Percentiles rank a stretch among this genome's conserved stretches.
Evolutionary conservation across 108 stramenopile genomes (phyloP).

Genomic region (Cyclotella cryptica): DNA sequence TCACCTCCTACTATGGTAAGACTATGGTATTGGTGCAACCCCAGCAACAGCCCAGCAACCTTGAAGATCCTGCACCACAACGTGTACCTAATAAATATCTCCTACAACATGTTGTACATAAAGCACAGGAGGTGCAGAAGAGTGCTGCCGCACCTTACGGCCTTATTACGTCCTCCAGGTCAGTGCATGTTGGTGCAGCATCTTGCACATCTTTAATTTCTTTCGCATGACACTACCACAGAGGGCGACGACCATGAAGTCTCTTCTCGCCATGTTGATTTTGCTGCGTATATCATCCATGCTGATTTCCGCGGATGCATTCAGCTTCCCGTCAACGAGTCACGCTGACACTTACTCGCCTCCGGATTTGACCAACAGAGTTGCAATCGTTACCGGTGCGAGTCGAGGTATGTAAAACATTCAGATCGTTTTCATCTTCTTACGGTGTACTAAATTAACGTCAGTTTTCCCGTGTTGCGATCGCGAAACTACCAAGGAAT

Average conservation of each 20-base stretch:
- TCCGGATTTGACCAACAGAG: slow-evolving; percentile 24
- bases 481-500: slow-evolving; percentile 37
- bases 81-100: no score
- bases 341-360: not conserved
- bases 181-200: no score
- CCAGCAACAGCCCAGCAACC: no score
- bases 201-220: no score
- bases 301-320: not conserved
- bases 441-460: not conserved
- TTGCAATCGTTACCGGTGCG: slow-evolving; percentile 55
- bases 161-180: no score
- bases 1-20: no score
- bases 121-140: no score
- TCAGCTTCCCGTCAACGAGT: not conserved
- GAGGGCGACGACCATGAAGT: not conserved
- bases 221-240: no score
- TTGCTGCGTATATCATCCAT: not conserved
- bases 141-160: no score
- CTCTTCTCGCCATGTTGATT: not conserved
- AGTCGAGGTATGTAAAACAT: slow-evolving; percentile 30
- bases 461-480: not conserved
- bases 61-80: no score
- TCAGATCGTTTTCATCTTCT: not conserved
- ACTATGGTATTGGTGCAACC: no score
- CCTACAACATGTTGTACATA: no score